These are phyloP conservation scores for Neurospora sp. DNA, from an alignment of 495 filamentous ascomycete genomes.

Conservation along the genomic window DNA sequence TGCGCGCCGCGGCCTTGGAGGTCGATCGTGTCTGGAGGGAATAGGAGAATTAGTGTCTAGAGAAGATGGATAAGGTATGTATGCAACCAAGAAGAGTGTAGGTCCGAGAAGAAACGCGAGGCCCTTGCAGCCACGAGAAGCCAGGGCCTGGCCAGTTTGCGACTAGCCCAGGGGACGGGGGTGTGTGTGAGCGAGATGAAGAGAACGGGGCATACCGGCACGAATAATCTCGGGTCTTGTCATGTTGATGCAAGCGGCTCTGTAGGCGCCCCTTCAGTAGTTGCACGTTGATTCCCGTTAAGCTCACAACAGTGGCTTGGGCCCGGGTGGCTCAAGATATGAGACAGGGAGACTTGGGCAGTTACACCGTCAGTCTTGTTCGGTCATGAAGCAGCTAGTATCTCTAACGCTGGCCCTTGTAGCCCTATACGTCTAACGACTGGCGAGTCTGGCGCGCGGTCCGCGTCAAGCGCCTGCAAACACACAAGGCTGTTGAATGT, in stretches of 20 bases:
- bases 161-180: constrained; percentile 1
- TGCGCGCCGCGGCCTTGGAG: constrained; percentile 76
- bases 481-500: not conserved
- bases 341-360: not conserved
- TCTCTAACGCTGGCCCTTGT: not conserved
- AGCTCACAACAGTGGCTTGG: not conserved
- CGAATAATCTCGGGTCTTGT: constrained; percentile 68
- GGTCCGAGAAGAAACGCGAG: constrained; percentile 5
- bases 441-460: not conserved
- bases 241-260: constrained; percentile 38
- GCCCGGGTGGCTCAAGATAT: not conserved
- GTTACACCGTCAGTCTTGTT: not conserved
- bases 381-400: not conserved
- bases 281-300: not conserved
- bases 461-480: not conserved
- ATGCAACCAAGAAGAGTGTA: constrained; percentile 3
- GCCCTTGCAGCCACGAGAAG: constrained; percentile 15
- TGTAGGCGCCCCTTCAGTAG: not conserved
- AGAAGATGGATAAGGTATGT: constrained; percentile 5
- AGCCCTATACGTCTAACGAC: not conserved
- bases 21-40: constrained; percentile 75
- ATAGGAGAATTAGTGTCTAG: constrained; percentile 9
- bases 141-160: constrained; percentile 3
- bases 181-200: constrained; percentile 14
- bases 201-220: constrained; percentile 47